Evolutionary conservation across 2,329 filamentous ascomycete species (phyloP).

Genomic region (Exophiala lecanii-corni): DNA sequence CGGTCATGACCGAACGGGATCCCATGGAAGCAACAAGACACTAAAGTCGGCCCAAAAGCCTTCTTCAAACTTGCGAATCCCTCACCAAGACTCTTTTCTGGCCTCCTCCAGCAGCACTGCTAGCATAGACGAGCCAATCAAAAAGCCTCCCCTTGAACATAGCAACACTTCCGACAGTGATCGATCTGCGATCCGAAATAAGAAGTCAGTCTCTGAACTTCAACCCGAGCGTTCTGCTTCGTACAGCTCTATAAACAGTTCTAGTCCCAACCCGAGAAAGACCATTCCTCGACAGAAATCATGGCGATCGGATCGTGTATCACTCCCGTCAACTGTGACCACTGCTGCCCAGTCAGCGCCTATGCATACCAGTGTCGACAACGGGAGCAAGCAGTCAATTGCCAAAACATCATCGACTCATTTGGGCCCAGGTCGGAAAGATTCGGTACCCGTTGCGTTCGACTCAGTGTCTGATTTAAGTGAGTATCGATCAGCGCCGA

Average conservation of each 20-base stretch:
- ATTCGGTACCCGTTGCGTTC: slow-evolving; percentile 2
- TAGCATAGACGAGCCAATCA: slow-evolving; percentile 17
- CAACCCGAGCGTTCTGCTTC: slow-evolving; percentile 9
- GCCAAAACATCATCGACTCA: not conserved
- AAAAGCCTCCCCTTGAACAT: slow-evolving; percentile 10
- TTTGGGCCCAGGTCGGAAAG: slow-evolving; percentile 7
- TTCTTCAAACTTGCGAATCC: slow-evolving; percentile 16
- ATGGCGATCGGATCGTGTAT: slow-evolving; percentile 19
- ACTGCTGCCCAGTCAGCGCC: not conserved
- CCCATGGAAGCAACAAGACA: slow-evolving; percentile 18
- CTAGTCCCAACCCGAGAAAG: slow-evolving; percentile 4
- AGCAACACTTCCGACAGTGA: slow-evolving; percentile 22
- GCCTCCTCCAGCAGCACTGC: slow-evolving; percentile 35
- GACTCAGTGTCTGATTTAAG: slow-evolving; percentile 34
- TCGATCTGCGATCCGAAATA: slow-evolving; percentile 13
- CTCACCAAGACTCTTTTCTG: slow-evolving; percentile 29
- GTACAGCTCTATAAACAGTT: slow-evolving; percentile 8
- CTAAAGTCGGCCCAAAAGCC: slow-evolving; percentile 14
- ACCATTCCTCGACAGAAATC: slow-evolving; percentile 13
- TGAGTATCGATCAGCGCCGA: slow-evolving; percentile 43
- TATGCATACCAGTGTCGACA: not conserved
- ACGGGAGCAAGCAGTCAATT: not conserved
- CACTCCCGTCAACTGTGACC: slow-evolving; percentile 5
- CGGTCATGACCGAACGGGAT: slow-evolving; percentile 14
- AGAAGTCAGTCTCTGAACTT: slow-evolving; percentile 9